Percentiles rank a stretch among this genome's conserved stretches.
phyloP scores from a whole-genome alignment of 2,329 filamentous ascomycete genomes.

The Lasiodiplodia sp. region DNA sequence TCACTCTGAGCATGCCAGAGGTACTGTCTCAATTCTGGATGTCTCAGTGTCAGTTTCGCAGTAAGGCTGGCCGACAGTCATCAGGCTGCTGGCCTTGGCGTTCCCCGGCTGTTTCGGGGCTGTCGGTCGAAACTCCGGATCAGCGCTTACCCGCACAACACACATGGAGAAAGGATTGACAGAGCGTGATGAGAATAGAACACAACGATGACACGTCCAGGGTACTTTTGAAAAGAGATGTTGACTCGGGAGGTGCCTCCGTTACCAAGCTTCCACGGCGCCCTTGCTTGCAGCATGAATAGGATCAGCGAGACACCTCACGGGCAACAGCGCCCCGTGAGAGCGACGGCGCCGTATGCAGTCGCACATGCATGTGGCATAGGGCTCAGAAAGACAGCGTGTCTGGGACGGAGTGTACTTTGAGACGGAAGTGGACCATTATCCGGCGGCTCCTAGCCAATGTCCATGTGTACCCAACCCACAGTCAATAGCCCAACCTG shows the following conservation, averaged over 20 bases:
- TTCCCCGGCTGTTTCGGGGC: background rate
- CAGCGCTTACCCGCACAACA: constrained; percentile 1
- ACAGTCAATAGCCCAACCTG: background rate
- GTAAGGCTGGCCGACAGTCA: background rate
- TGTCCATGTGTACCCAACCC: background rate
- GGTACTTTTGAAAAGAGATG: background rate
- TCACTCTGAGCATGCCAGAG: background rate
- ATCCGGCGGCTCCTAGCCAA: background rate
- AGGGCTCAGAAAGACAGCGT: background rate
- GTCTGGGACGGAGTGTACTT: background rate
- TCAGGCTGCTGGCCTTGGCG: background rate
- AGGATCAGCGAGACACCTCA: background rate
- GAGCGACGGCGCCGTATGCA: background rate
- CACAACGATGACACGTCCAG: background rate
- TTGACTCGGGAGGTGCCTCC: background rate
- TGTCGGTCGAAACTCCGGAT: background rate
- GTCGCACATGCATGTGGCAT: background rate
- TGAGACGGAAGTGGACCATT: background rate
- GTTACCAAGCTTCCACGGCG: background rate
- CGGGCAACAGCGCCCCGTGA: background rate
- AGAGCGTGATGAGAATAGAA: background rate
- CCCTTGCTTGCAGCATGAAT: background rate
- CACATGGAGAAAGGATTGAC: background rate
- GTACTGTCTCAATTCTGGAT: background rate
- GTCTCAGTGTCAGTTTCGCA: background rate